Evolutionary conservation across 2,329 filamentous ascomycete species (phyloP), one percentile per base, ranked within the genome.

Genomic region (Rhynchosporium graminicola): DNA sequence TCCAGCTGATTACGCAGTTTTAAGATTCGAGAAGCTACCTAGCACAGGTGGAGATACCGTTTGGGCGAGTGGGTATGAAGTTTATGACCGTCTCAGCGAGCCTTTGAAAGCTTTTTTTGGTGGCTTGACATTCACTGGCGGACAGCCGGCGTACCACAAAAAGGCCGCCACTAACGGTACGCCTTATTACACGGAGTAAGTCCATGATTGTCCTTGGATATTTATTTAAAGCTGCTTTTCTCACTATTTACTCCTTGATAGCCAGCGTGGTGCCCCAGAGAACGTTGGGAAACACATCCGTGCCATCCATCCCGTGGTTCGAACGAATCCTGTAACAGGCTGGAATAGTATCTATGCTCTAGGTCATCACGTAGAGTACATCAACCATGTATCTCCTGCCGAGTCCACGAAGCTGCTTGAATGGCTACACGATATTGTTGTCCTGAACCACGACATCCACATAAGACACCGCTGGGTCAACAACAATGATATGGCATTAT

Each of bases 1-100:
- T 1, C 87, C 87, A 0, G 80, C 82, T 2, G 87, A 89, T 70
- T 90, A 89, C 67, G 80, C 85, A 0, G 79, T 42, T 12, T 76
- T 89, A n/a, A 80, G 84, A 36, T 74, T 88, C 1, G 80, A 79
- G 3, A 75, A 83, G 56, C 74, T 87, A 0, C 85, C 85, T 0
- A 76, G 77, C 50, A 84, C 80, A 0, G 84, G 84, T 6, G 80
- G 84, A 28, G 78, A 79, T 43, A 79, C 58, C 79, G 40, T 12
- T 4, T 83, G 80, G 79, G 79, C 80, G 46, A 78, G 79, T 12
- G 79, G 79, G 9, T 79, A 78, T 63, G 82, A 85, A 67, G 75
- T 83, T 20, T 86, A 84, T 63, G 83, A 85, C 66, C 76, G 81
- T 4, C 74, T 86, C 7, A 84, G 82, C 0, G 74, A 76, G 74